phyloP scores from a whole-genome alignment of 2,329 filamentous ascomycete species.

The Teratosphaeria pseudoeucalypti region DNA sequence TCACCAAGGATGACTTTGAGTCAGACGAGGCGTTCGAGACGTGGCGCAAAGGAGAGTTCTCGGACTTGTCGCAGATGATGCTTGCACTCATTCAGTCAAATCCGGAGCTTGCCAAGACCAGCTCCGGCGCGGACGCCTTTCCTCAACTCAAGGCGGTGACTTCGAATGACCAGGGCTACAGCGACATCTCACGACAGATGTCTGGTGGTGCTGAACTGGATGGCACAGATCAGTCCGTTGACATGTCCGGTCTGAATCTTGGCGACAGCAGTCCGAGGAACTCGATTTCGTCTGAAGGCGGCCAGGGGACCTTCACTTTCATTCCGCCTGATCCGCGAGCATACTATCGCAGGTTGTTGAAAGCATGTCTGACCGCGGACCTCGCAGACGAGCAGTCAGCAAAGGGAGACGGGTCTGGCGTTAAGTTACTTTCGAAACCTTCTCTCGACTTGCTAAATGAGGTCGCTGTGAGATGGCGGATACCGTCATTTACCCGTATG shows the following conservation, averaged over 20 bases:
- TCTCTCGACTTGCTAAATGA: constrained; percentile 78
- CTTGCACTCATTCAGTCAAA: constrained; percentile 77
- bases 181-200: constrained; percentile 37
- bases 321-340: constrained; percentile 75
- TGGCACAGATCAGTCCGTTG: constrained; percentile 57
- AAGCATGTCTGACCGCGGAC: constrained; percentile 60
- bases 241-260: constrained; percentile 56
- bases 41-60: constrained; percentile 85
- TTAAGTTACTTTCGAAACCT: constrained; percentile 57
- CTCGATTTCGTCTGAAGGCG: constrained; percentile 24
- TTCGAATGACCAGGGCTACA: constrained; percentile 25
- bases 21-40: constrained; percentile 74
- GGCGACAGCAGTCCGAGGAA: constrained; percentile 35
- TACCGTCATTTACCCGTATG: constrained; percentile 71
- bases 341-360: constrained; percentile 73
- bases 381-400: constrained; percentile 43
- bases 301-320: constrained; percentile 57
- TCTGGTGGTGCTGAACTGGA: constrained; percentile 35
- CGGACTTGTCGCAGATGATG: constrained; percentile 87
- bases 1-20: constrained; percentile 81
- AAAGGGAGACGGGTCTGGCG: constrained; percentile 37
- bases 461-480: constrained; percentile 75
- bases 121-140: constrained; percentile 37
- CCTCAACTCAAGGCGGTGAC: constrained; percentile 14
- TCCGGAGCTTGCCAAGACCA: constrained; percentile 72